Base-by-base conservation (phyloP, 805 yeast species). In the Ogataea saltuana region DNA sequence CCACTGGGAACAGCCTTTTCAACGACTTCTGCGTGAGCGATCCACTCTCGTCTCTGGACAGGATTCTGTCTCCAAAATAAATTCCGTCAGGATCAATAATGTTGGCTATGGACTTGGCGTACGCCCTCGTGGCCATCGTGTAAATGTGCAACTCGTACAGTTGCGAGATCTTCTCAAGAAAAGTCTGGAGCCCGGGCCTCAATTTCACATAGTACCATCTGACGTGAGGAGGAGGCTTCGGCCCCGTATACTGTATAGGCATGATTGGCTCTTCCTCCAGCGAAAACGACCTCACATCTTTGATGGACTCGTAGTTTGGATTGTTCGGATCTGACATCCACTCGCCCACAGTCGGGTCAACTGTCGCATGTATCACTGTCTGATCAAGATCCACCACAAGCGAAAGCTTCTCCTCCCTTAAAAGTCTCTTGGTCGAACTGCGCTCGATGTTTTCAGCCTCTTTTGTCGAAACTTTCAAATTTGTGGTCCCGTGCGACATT, bases 111-210 rank as follows among this genome's bases (percentile, higher is more conserved):
- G 88, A 85, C 37, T 80, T 73, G 0, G 99, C 99, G 64, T 93
- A 93, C 21, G 91, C 83, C 52, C 96, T 72, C 4, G 99, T 93
- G 7, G 98, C 99, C 99, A 93, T 93, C 4, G 99, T 93, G 63
- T 93, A 93, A 29, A 93, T 87, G 60, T 93, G 99, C 72, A 93
- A 69, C 65, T 93, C 98, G 61, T 85, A 93, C 34, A 76, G 67
- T 36, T 81, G 65, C 5, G 83, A 69, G 38, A 88, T 76, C 36
- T 72, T 71, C 39, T 75, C 76, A 40, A 93, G 72, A 60, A 93
- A 93, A 39, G 80, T 82, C 38, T 74, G 67, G 29, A 93, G 70
- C 0, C 97, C 97, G 0, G 98, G 98, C 50, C 99, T 75, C 28
- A 88, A 67, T 63, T 93, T 93, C 21, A 95, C 96, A 56, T 87